phyloP scores from a whole-genome alignment of 2,329 filamentous ascomycete species.

The Colletotrichum filicis region DNA sequence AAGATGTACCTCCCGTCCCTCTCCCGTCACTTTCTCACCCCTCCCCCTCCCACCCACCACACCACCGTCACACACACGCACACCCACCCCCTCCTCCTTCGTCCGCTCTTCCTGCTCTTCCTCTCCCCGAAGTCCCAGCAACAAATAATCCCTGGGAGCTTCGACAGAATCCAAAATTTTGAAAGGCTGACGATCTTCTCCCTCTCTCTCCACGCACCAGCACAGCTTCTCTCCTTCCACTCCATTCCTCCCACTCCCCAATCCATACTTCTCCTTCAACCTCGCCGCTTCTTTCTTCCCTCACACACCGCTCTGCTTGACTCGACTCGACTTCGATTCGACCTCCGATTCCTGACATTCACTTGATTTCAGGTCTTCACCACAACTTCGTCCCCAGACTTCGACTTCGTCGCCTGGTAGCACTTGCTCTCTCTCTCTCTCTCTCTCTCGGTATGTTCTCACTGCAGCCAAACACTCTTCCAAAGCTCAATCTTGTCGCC shows the following conservation, averaged over 20 bases:
- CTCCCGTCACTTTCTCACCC: slow-evolving; percentile 12
- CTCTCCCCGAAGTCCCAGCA: slow-evolving; percentile 26
- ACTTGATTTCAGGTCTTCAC: slow-evolving; percentile 34
- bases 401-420: slow-evolving; percentile 32
- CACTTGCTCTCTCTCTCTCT: slow-evolving; percentile 15
- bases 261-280: slow-evolving; percentile 35
- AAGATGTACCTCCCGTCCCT: slow-evolving; percentile 24
- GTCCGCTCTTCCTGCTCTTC: slow-evolving; percentile 4
- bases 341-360: slow-evolving; percentile 27
- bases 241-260: slow-evolving; percentile 28
- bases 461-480: background rate
- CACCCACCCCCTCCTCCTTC: slow-evolving; percentile 10
- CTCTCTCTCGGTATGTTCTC: slow-evolving; percentile 29
- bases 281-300: slow-evolving; percentile 35
- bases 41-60: slow-evolving; percentile 23
- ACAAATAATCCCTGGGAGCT: slow-evolving; percentile 36
- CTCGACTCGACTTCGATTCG: slow-evolving; percentile 16
- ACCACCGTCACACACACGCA: slow-evolving; percentile 8
- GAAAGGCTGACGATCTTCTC: slow-evolving; percentile 39
- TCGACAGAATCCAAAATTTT: slow-evolving; percentile 37
- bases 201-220: slow-evolving; percentile 20
- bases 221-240: slow-evolving; percentile 30
- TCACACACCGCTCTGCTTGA: slow-evolving; percentile 34
- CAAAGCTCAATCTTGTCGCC: slow-evolving; percentile 5
- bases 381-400: slow-evolving; percentile 29